These are phyloP conservation scores for Hirsutella rhossiliensis DNA, from an alignment of 2,329 filamentous ascomycete genomes.

Conservation along the genomic window DNA sequence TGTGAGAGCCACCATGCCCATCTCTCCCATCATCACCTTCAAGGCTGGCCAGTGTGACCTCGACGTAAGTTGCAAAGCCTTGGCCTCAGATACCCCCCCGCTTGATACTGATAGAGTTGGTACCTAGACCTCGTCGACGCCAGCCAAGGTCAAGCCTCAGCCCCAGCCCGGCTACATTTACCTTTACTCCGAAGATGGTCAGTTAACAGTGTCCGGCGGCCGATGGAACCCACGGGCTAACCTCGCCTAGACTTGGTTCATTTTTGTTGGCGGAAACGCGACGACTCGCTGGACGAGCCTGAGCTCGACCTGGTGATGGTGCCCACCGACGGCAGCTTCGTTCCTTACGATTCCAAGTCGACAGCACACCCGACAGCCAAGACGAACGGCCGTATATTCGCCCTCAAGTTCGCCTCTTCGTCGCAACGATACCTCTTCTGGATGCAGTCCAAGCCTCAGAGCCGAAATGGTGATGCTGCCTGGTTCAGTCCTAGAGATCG, in stretches of 20 bases:
- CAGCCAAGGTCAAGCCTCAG: constrained; percentile 61
- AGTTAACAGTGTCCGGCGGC: constrained; percentile 1
- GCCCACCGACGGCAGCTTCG: constrained; percentile 76
- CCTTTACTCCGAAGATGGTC: constrained; percentile 83
- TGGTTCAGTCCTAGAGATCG: constrained; percentile 78
- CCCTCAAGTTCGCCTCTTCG: constrained; percentile 86
- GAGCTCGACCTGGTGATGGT: constrained; percentile 91
- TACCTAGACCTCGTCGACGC: constrained; percentile 34
- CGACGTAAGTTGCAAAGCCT: constrained; percentile 45
- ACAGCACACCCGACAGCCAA: constrained; percentile 46
- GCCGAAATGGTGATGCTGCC: constrained; percentile 51
- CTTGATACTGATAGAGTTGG: not conserved
- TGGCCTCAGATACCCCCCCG: constrained; percentile 13
- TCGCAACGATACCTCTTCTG: constrained; percentile 90
- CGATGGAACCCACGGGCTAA: not conserved
- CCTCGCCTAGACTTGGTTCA: constrained; percentile 61
- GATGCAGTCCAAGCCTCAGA: constrained; percentile 85
- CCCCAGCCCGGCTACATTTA: constrained; percentile 77
- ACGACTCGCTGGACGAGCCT: constrained; percentile 55
- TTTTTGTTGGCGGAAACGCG: constrained; percentile 91
- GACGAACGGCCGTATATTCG: constrained; percentile 82
- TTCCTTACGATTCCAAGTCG: constrained; percentile 57
- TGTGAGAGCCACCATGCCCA: constrained; percentile 50
- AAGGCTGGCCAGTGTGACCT: constrained; percentile 86
- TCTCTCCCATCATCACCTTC: constrained; percentile 82